Evolutionary conservation across 2,329 filamentous ascomycete species (phyloP), one percentile per base, ranked within the genome.

Genomic region (Fusarium heterosporum): DNA sequence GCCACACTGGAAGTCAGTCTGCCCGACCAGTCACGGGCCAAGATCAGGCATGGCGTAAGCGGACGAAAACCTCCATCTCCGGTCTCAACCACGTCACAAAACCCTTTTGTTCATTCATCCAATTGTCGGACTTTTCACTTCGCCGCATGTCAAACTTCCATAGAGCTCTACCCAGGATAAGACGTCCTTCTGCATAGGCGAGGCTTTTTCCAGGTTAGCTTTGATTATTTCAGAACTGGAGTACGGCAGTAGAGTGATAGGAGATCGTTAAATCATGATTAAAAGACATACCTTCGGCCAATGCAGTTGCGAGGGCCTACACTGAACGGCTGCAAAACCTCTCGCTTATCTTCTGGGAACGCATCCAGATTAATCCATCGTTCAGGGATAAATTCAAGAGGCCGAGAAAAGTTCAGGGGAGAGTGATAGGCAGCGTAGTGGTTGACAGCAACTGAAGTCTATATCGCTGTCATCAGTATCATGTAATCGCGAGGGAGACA

Each of bases 361-460:
- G 26, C 39, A 25, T 17, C 50, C 11, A 38, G 13, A 29, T 54
- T 49, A 16, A 50, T 55, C 26, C 50, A 63, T 25, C 60, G 55
- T n/a, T 63, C 60, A 17, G 60, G 60, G 34, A 63, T 51, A 19
- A 63, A 63, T 16, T 59, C 45, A 3, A 48, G 25, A 11, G 60
- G 55, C 8, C 45, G 49, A 38, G 19, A 48, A 26, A 63, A 63
- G 29, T 63, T 57, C 25, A 49, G 47, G 6, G 42, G 42, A 17
- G 58, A 61, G 25, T 61, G 58, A 34, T 61, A 61, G 16, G 58
- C 58, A 14, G 58, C 58, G 26, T 61, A 61, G 30, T 61, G 58
- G 17, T 61, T 61, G 30, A 61, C 58, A 11, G 46, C 52, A 12
- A 61, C 58, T 40, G 58, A 61, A 12, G 45, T 61, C 58, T 61